A percentile compares a stretch with the other conserved stretches of the same genome.
Conservation (phyloP, 1,284 basidiomycete species). For the Cutaneotrichosporon cutaneum region DNA sequence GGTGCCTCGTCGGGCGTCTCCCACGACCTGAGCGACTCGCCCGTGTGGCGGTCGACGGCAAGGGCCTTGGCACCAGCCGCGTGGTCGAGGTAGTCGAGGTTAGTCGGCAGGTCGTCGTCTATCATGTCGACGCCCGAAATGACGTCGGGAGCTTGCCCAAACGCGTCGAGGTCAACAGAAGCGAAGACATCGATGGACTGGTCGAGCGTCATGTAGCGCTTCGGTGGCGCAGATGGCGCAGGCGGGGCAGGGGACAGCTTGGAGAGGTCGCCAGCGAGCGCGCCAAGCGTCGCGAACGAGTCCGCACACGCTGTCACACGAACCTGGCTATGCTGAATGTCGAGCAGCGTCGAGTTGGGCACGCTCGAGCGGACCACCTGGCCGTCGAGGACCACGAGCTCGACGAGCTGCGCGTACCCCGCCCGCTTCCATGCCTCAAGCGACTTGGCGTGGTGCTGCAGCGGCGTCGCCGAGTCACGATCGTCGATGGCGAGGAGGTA, state of each 20-base stretch:
- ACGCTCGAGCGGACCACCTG: constrained; percentile 42
- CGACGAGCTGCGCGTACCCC: constrained; percentile 66
- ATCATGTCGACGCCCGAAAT: constrained; percentile 78
- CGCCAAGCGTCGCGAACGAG: constrained; percentile 45
- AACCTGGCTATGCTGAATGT: constrained; percentile 35
- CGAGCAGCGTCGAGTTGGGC: constrained; percentile 30
- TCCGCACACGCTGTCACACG: constrained; percentile 53
- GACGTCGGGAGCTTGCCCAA: constrained; percentile 64
- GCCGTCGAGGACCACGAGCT: constrained; percentile 60
- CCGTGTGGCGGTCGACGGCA: constrained; percentile 65
- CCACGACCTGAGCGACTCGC: constrained; percentile 44
- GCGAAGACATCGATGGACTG: constrained; percentile 56
- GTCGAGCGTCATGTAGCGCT: constrained; percentile 30
- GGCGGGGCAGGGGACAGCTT: constrained; percentile 31
- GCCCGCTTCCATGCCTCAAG: constrained; percentile 63
- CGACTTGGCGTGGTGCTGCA: constrained; percentile 23
- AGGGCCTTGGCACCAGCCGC: constrained; percentile 48
- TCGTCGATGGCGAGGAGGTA: constrained; percentile 67
- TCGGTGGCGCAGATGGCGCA: constrained; percentile 3
- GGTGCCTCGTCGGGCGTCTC: constrained; percentile 56
- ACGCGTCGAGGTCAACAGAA: constrained; percentile 81
- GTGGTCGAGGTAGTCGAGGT: constrained; percentile 80
- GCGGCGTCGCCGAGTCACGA: constrained; percentile 44
- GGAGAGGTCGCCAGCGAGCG: constrained; percentile 42
- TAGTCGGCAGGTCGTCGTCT: constrained; percentile 83